Evolutionary conservation across 768 basidiomycete species (phyloP), one percentile per base, ranked within the genome.

Genomic region (Calocybe cyanea): DNA sequence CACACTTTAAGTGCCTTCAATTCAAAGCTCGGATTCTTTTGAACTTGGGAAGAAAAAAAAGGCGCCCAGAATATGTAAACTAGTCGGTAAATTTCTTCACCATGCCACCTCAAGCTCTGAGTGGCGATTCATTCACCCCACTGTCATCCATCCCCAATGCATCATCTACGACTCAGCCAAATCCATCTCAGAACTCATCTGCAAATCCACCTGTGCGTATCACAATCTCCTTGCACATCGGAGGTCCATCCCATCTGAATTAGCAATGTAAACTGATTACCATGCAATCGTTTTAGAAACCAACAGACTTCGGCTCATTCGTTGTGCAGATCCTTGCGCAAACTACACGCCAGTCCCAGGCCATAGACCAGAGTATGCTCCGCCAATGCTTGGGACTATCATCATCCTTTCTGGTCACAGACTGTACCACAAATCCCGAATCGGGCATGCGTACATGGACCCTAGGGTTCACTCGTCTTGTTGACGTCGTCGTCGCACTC

Each of bases 371-470:
- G 64, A 56, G 57, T 11, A 56, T 75, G 30, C 69, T 90, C 33
- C 77, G 83, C 45, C 77, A 77, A 30, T 85, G 80, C 57, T 67
- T 90, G 38, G 73, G 73, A 13, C 78, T 89, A 31, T 76, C 88
- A 11, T 83, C 88, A 1, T 86, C 87, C n/a, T 88, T 83, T 58
- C 77, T 90, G 36, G 61, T 92, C 48, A 81, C 87, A 10, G 88
- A 92, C 63, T 73, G 76, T 0, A 81, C 79, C 46, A 87, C 72
- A 52, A 80, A 81, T 56, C 69, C 78, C 0, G 73, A 74, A 28
- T 58, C 58, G 0, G 89, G 87, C 0, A 63, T 81, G 19, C 50
- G 56, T 11, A 76, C 80, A 7, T 92, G 88, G 88, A 72, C 68
- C 47, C 65, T 68, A 5, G 88, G 88, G 2, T 77, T 92, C 57